These are phyloP conservation scores for Seminavis robusta DNA, from an alignment of 108 stramenopile species.

Conservation along the genomic window DNA sequence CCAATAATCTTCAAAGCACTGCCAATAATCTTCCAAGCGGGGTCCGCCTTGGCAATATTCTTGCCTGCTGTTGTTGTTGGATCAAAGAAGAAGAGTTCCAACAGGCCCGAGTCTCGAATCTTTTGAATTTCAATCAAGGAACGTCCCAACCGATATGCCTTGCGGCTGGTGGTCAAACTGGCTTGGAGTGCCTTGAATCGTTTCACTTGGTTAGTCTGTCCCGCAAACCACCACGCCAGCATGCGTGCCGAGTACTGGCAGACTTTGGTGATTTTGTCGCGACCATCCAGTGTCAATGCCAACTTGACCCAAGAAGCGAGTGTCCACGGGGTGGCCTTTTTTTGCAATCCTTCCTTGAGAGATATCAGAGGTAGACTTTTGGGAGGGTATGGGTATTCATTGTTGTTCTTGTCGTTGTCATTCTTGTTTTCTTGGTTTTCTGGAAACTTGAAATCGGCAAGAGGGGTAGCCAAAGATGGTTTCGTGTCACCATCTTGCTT, in stretches of 20 bases:
- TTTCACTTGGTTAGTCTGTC: constrained; percentile 5
- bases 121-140: constrained; percentile 66
- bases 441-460: too few relatives aligned
- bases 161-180: constrained; percentile 51
- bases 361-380: constrained; percentile 6
- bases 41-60: constrained; percentile 13
- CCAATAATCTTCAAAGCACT: constrained; percentile 58
- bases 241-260: constrained; percentile 65
- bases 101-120: constrained; percentile 48
- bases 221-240: constrained; percentile 54
- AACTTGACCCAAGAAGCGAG: constrained; percentile 63
- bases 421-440: too few relatives aligned
- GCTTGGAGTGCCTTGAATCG: constrained; percentile 52
- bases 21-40: constrained; percentile 56
- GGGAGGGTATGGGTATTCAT: too few relatives aligned
- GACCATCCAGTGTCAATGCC: constrained; percentile 70
- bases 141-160: constrained; percentile 77
- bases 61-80: too few relatives aligned
- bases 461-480: too few relatives aligned
- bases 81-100: too few relatives aligned
- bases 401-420: too few relatives aligned
- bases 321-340: constrained; percentile 19
- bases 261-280: constrained; percentile 81
- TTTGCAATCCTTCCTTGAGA: constrained; percentile 16
- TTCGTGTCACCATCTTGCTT: too few relatives aligned